Evolutionary conservation across 139 green algal genomes (phyloP), one percentile per base, ranked within the genome.

Genomic region (Chlamydomonas sp.): DNA sequence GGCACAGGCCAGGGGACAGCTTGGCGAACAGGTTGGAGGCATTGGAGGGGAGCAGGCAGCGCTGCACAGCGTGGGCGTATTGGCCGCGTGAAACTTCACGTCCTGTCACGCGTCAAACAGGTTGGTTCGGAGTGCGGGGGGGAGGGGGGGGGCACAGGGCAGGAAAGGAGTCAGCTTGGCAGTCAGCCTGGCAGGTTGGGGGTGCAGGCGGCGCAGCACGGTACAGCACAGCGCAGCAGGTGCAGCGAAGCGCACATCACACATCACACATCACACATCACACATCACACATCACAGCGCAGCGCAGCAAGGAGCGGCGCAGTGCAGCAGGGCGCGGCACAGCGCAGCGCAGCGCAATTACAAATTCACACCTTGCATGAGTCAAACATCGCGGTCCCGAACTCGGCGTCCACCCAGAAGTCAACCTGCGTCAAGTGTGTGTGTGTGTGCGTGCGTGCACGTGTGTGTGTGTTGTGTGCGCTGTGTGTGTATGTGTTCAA

Each of bases 51-150:
- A 38, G 58, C 26, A 38, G 5, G 58, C 26, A n/a, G n/a, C n/a
- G n/a, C n/a, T n/a, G n/a, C n/a, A n/a, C 87, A 97, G 92, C 62
- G 91, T 89, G 28, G 76, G 76, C 29, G 85, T 70, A 74, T 96
- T 97, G 48, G 88, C 84, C 3, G 86, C 70, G 3, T 84, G 81
- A 71, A 90, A 91, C 49, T 89, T 94, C 33, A 94, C 88, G 35
- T 94, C 84, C 81, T 89, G 76, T 20, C 33, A n/a, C n/a, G n/a
- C n/a, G n/a, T n/a, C n/a, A n/a, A n/a, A n/a, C n/a, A n/a, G n/a
- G n/a, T n/a, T n/a, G n/a, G n/a, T n/a, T n/a, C n/a, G n/a, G n/a
- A n/a, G n/a, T n/a, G 29, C 31, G 31, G 29, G 39, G 39, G 13
- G 39, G 39, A 50, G 39, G 13, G 39, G 39, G 39, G 39, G 26